Conservation (phyloP, 2,329 filamentous ascomycete species). For the Mollisia scopiformis region DNA sequence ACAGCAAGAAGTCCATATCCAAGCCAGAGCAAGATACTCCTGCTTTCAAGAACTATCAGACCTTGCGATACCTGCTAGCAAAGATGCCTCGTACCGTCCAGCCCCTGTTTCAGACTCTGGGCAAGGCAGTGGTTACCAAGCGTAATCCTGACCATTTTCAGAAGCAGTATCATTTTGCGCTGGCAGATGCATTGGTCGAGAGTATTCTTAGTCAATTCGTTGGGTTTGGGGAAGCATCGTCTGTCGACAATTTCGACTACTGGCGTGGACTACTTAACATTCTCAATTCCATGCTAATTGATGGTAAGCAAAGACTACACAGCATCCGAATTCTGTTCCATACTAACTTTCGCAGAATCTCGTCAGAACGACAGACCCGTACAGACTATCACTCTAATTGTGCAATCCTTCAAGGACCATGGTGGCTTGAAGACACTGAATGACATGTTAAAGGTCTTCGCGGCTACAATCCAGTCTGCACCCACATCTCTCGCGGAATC, state of each 20-base stretch:
- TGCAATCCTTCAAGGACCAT: constrained; percentile 84
- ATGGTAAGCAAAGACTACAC: constrained; percentile 49
- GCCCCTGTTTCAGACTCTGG: constrained; percentile 82
- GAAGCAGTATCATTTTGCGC: constrained; percentile 54
- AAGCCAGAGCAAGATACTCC: constrained; percentile 45
- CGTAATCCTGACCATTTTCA: constrained; percentile 68
- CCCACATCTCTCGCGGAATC: constrained; percentile 23
- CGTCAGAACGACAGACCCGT: constrained; percentile 38
- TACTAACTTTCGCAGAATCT: constrained; percentile 14
- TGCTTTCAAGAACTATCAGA: constrained; percentile 75
- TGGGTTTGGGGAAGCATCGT: constrained; percentile 45
- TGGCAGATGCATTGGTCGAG: constrained; percentile 70
- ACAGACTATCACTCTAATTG: constrained; percentile 72
- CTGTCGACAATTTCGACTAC: constrained; percentile 72
- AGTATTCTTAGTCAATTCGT: constrained; percentile 69
- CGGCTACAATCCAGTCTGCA: constrained; percentile 54
- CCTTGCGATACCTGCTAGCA: constrained; percentile 75
- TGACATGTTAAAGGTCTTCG: constrained; percentile 70
- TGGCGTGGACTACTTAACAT: constrained; percentile 81
- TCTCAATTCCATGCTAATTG: constrained; percentile 77
- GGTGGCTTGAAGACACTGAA: constrained; percentile 77
- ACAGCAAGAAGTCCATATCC: constrained; percentile 37
- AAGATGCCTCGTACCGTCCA: constrained; percentile 80
- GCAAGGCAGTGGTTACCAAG: constrained; percentile 78
- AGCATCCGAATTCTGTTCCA: too few relatives aligned